Conservation (phyloP, 805 yeast genomes). For the Ogataea naganishii region DNA sequence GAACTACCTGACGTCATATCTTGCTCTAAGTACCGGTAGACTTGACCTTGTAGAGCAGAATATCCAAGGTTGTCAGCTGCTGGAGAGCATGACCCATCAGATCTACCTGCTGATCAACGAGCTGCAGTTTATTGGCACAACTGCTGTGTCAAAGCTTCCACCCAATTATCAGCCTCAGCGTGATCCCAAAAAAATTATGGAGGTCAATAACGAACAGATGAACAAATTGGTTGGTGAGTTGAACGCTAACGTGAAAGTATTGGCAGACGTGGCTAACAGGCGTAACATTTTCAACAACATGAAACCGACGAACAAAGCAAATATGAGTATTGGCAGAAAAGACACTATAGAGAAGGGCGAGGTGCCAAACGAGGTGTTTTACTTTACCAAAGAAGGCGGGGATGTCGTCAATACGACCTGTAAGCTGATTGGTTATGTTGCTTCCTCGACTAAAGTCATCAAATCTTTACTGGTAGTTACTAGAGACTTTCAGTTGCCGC, state of each 20-base stretch:
- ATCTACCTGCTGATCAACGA: slow-evolving; percentile 58
- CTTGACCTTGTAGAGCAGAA: slow-evolving; percentile 72
- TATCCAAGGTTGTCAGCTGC: slow-evolving; percentile 55
- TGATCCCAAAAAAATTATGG: slow-evolving; percentile 42
- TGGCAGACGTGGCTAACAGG: slow-evolving; percentile 32
- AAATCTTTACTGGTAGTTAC: slow-evolving; percentile 43
- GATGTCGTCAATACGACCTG: slow-evolving; percentile 22
- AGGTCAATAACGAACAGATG: slow-evolving; percentile 28
- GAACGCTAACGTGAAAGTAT: slow-evolving; percentile 53
- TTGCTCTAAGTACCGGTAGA: slow-evolving; percentile 66
- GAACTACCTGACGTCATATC: slow-evolving; percentile 47
- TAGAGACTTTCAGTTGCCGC: slow-evolving; percentile 58
- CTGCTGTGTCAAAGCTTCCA: slow-evolving; percentile 13
- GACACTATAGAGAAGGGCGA: slow-evolving; percentile 1
- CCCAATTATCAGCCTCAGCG: slow-evolving; percentile 20
- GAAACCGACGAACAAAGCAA: slow-evolving; percentile 3
- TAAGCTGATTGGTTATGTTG: slow-evolving; percentile 45
- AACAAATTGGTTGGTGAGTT: slow-evolving; percentile 55
- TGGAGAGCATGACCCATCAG: slow-evolving; percentile 63
- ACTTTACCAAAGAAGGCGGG: slow-evolving; percentile 61
- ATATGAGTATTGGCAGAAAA: slow-evolving; percentile 1
- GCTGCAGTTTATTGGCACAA: slow-evolving; percentile 23
- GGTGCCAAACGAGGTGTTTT: slow-evolving; percentile 24
- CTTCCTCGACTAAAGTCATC: slow-evolving; percentile 42
- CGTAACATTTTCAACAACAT: slow-evolving; percentile 9